phyloP scores from a whole-genome alignment of 352 stramenopile genomes.

The Plasmopara viticola region DNA sequence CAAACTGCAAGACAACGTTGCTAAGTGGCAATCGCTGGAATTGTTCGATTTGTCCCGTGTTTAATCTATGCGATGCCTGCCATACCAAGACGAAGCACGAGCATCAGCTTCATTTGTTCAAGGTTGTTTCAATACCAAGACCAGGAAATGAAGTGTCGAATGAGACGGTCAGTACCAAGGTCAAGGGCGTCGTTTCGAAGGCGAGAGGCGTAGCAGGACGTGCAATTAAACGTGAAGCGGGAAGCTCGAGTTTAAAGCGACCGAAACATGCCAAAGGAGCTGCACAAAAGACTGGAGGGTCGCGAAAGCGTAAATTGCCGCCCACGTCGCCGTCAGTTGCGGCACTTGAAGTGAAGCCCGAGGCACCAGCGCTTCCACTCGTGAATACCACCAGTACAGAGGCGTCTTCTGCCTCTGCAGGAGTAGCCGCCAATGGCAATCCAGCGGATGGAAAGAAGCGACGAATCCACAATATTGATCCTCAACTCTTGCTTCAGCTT shows the following conservation, averaged over 20 bases:
- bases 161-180: slow-evolving; percentile 26
- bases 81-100: slow-evolving; percentile 89
- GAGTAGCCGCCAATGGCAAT: slow-evolving; percentile 3
- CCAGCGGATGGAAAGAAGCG: slow-evolving; percentile 77
- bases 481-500: slow-evolving; percentile 78
- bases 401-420: slow-evolving; percentile 1
- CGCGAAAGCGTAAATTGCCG: slow-evolving; percentile 69
- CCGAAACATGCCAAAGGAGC: slow-evolving; percentile 23
- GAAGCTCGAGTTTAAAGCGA: slow-evolving; percentile 42
- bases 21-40: slow-evolving; percentile 93
- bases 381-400: not conserved
- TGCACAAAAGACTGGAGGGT: slow-evolving; percentile 28
- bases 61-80: slow-evolving; percentile 95
- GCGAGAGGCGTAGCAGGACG: slow-evolving; percentile 18
- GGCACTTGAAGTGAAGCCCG: slow-evolving; percentile 10
- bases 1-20: slow-evolving; percentile 91
- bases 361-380: slow-evolving; percentile 3
- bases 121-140: slow-evolving; percentile 84
- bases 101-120: slow-evolving; percentile 90
- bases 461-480: slow-evolving; percentile 85
- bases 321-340: slow-evolving; percentile 28
- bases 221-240: slow-evolving; percentile 38
- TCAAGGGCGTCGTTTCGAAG: slow-evolving; percentile 27
- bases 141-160: slow-evolving; percentile 39
- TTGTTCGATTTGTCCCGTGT: slow-evolving; percentile 93